Base-by-base conservation (phyloP, 495 filamentous ascomycete species). In the Penicillium psychrofluorescens region DNA sequence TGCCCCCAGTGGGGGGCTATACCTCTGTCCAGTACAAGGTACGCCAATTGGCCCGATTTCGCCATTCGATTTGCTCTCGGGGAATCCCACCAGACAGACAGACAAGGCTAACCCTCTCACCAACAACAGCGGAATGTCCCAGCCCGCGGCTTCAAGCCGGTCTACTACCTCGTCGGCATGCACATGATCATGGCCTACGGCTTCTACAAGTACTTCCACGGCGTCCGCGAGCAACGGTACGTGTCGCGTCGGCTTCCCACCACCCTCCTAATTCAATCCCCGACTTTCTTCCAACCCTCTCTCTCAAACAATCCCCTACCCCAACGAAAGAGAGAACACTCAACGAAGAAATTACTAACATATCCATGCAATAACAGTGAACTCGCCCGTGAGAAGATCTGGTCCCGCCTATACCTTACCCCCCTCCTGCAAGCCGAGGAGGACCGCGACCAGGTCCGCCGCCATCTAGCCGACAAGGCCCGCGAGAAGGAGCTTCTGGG, bases 21-120 rank as follows among this genome's bases (percentile, higher is more conserved):
- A 85, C 78, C 56, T 85, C 89, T 53, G 82, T 98, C 41, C 92
- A 97, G 68, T 98, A 95, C 76, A 95, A 95, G 80, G 86, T 90
- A 66, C 52, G 74, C 67, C 47, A 40, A 53, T n/a, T n/a, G 10
- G 6, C 22, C 22, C 4, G 22, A 6, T 22, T 22, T 4, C 22
- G 22, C 22, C 22, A 22, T 22, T 4, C 22, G 4, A 22, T 22
- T 22, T 22, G 22, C 22, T 22, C 22, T 22, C 22, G 22, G 22
- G 22, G 6, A 22, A 22, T 22, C 22, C 22, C 22, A 22, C 22
- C 22, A 6, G 22, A 3, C 22, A 22, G 22, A 22, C 22, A 22
- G 48, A 42, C 43, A 34, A 22, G 11, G 32, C 40, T 54, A 50
- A 56, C 39, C 30, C 34, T 48, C 29, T 36, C 35, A 16, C 43